phyloP scores from a whole-genome alignment of 2,329 filamentous ascomycete genomes.

The Colletotrichum cordylinicola region DNA sequence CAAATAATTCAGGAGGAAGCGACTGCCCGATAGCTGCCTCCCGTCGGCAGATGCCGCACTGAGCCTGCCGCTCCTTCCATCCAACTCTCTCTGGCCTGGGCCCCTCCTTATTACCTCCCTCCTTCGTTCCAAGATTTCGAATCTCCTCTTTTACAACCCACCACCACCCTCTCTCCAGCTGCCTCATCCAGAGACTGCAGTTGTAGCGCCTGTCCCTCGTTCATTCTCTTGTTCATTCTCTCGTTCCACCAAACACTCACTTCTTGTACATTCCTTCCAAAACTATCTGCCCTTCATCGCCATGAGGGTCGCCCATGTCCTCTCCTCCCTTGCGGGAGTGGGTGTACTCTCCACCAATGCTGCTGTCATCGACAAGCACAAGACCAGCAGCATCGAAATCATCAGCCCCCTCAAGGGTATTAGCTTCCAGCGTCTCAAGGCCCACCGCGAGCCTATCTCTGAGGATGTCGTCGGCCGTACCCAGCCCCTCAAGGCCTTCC shows the following conservation, averaged over 20 bases:
- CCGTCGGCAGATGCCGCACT: not conserved
- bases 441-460: slow-evolving; percentile 26
- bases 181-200: not conserved
- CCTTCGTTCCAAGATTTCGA: not conserved
- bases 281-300: not conserved
- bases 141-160: not conserved
- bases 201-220: not conserved
- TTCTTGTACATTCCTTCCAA: not conserved
- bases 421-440: slow-evolving; percentile 39
- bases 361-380: slow-evolving; percentile 3
- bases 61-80: not conserved
- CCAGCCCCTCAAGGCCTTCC: slow-evolving; percentile 39
- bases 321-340: slow-evolving; percentile 5
- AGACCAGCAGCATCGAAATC: slow-evolving; percentile 28
- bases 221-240: not conserved
- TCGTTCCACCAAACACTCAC: not conserved
- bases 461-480: slow-evolving; percentile 34
- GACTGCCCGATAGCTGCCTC: not conserved
- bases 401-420: slow-evolving; percentile 42
- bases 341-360: not conserved
- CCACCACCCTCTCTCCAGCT: not conserved
- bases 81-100: not conserved
- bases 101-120: not conserved
- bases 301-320: slow-evolving; percentile 13
- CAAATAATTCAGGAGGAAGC: not conserved